Base-by-base conservation (phyloP, 345 rosid species). In the Populus simonii region DNA sequence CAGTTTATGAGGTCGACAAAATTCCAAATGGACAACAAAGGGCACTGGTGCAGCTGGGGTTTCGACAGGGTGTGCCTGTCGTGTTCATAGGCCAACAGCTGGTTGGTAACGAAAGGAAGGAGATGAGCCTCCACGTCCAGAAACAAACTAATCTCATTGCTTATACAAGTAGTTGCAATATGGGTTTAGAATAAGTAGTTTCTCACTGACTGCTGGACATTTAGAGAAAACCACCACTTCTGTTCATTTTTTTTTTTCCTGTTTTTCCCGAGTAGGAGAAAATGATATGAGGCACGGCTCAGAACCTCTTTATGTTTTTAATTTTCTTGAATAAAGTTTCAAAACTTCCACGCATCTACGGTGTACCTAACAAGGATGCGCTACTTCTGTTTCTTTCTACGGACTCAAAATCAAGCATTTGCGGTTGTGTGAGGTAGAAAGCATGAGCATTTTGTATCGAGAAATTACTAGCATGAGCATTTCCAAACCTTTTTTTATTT, bases 21-120 rank as follows among this genome's bases (percentile, higher is more conserved):
- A 76, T 83, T 8, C 78, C 85, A 10, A 72, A 76, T 36, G 85
- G 85, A 11, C 71, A 38, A 16, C 78, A 68, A 66, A 73, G 76
- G 61, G 70, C 78, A 49, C 59, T 83, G 69, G 25, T 76, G 73
- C 85, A 79, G 73, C 74, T 61, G 13, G 83, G 85, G 4, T 83
- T 80, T 29, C 77, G 47, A 73, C 77, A 80, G 8, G 72, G 83
- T 41, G 80, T 76, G 5, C 83, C 83, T 20, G 76, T 74, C 41
- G 83, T 81, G 53, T 81, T 76, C 74, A 76, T 81, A 59, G 80
- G 78, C 20, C 83, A 81, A 39, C 73, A 75, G 41, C 51, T 81
- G 7, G 25, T 72, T 25, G 83, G 83, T 11, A 68, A 77, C 8
- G 83, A 76, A 47, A 81, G 39, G n/a, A 70, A 81, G 35, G 83